Percentiles rank a stretch among this genome's conserved stretches.
Conservation (phyloP, 1,284 basidiomycete species). For the Xerocomus amazonicus region DNA sequence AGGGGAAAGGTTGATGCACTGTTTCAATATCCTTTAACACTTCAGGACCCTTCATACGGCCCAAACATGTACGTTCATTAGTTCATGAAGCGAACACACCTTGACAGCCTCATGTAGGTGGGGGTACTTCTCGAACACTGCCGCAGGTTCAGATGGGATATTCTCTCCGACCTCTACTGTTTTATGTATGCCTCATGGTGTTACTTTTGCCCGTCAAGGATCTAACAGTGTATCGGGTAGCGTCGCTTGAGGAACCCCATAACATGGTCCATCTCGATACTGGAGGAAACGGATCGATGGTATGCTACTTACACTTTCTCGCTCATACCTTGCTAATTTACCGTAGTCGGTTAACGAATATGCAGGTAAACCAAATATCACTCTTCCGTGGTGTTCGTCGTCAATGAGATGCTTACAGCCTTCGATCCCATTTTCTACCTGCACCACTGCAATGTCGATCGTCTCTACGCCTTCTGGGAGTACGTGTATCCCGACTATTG, state of each 20-base stretch:
- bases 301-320: background rate
- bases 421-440: background rate
- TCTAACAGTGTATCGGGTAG: background rate
- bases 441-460: background rate
- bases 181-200: background rate
- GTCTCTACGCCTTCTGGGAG: background rate
- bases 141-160: background rate
- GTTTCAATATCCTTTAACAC: slow-evolving; percentile 12
- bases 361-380: background rate
- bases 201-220: background rate
- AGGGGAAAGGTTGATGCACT: slow-evolving; percentile 14
- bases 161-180: background rate
- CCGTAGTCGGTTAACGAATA: background rate
- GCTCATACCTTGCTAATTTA: background rate
- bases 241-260: background rate
- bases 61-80: slow-evolving; percentile 14
- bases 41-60: slow-evolving; percentile 7
- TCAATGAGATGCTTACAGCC: background rate
- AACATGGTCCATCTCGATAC: background rate
- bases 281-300: background rate
- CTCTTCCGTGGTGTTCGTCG: background rate
- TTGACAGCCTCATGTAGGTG: slow-evolving; percentile 5
- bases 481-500: background rate
- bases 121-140: slow-evolving; percentile 15
- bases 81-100: background rate